These are phyloP conservation scores for Fusarium brachygibbosum DNA, from an alignment of 2,329 filamentous ascomycete species.

Conservation along the genomic window DNA sequence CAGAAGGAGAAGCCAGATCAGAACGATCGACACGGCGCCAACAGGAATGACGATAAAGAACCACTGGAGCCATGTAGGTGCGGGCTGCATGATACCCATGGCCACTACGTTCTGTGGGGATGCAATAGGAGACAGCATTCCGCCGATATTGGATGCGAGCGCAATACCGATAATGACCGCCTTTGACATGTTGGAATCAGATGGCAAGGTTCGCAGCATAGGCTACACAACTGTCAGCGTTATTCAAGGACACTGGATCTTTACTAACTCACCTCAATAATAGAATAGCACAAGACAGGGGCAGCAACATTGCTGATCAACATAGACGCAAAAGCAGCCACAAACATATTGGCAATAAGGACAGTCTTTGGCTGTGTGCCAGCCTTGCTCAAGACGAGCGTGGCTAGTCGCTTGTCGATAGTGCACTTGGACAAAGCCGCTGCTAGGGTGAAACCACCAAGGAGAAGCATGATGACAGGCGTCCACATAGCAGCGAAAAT, in stretches of 20 bases:
- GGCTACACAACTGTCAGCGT: constrained; percentile 67
- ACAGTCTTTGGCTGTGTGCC: constrained; percentile 91
- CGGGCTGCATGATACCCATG: constrained; percentile 92
- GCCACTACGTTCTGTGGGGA: constrained; percentile 98
- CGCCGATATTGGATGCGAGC: constrained; percentile 93
- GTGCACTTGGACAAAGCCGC: constrained; percentile 97
- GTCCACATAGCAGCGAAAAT: constrained; percentile 99
- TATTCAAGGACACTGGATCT: background rate
- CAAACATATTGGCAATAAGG: constrained; percentile 97
- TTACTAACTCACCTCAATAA: constrained; percentile 79
- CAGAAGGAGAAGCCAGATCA: constrained; percentile 91
- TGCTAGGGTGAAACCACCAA: constrained; percentile 95
- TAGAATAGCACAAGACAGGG: constrained; percentile 95
- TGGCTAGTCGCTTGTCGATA: constrained; percentile 97
- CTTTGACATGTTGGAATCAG: constrained; percentile 93
- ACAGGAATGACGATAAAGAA: constrained; percentile 97
- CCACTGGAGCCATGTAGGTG: constrained; percentile 94
- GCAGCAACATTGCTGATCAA: constrained; percentile 99
- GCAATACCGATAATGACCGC: constrained; percentile 96
- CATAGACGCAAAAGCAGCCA: constrained; percentile 98
- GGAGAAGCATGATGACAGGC: constrained; percentile 96
- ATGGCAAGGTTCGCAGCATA: constrained; percentile 90
- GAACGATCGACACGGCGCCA: constrained; percentile 85
- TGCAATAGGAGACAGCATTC: constrained; percentile 95
- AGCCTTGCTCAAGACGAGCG: constrained; percentile 95